Base-by-base conservation (phyloP, 2,329 filamentous ascomycete genomes). In the Pseudogymnoascus sp. region DNA sequence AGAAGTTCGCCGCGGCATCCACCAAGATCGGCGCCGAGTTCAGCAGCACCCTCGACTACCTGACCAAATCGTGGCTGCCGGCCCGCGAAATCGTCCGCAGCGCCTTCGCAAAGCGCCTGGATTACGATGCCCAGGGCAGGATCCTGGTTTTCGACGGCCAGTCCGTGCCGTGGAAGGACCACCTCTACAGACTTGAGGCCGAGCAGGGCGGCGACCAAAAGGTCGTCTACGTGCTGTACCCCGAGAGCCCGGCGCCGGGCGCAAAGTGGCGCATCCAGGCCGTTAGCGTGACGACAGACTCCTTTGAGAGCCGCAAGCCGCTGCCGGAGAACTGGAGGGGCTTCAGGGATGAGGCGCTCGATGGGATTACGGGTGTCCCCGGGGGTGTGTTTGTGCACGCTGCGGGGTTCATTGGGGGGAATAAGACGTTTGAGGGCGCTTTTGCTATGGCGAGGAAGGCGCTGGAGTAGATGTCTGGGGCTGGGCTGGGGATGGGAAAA, bases 351-450 rank as follows among this genome's bases (percentile, higher is more conserved):
- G 86, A 88, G 68, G 86, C 92, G 74, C 79, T 99, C 60, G 90
- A 93, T 73, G 81, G 82, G 67, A 80, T 91, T 14, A 77, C 82
- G 22, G 85, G 86, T 36, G 79, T 91, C 28, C 77, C 79, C 4
- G 90, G 92, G 6, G 87, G 90, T 64, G 87, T 99, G 28, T 99
- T 99, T 73, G 89, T 97, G 30, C 94, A 99, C 73, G 92, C 92
- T 3, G 87, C 88, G 60, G 94, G 94, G 28, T 99, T 99, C 76
- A 97, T 97, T 71, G 94, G 94, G 15, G 94, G 94, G 2, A 95
- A 97, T 76, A 88, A 89, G 80, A 95, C 89, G 0, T 94, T 89
- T 69, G 90, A 96, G 64, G 94, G 94, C 30, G 92, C 86, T 25
- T 82, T 90, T 72, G 84, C 86, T 62, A 96, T 97, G 91, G 91